Percentiles rank a stretch among this genome's conserved stretches.
Evolutionary conservation across 164 flowering plant species (phyloP).

Genomic region (Hamamelis virginiana): DNA sequence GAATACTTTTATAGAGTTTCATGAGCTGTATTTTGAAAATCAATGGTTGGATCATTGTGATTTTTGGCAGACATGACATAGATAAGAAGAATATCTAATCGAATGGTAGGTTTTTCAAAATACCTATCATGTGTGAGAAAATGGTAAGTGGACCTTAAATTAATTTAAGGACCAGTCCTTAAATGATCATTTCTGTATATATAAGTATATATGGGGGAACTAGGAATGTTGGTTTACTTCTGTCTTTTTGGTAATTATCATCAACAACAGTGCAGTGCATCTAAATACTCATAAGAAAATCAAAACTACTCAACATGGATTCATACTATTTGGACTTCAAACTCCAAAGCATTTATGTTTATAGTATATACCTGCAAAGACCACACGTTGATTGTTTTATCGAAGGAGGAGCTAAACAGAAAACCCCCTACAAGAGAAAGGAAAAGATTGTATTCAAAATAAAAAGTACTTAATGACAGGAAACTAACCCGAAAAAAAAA

Average conservation of each 20-base stretch:
- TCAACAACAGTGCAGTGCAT: background rate
- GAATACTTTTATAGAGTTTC: no score
- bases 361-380: conserved; percentile 65
- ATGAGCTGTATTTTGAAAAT: no score
- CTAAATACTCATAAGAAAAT: background rate
- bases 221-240: no score
- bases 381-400: conserved; percentile 79
- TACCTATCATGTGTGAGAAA: no score
- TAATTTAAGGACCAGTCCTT: no score
- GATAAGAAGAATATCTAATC: no score
- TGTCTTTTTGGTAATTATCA: background rate
- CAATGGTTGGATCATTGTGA: no score
- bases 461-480: conserved; percentile 1
- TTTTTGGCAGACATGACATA: no score
- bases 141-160: no score
- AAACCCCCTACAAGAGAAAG: conserved; percentile 61
- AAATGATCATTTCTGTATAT: no score
- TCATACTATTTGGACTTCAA: background rate
- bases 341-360: background rate
- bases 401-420: conserved; percentile 87
- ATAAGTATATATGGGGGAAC: no score
- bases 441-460: conserved; percentile 7
- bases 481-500: background rate
- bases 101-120: no score
- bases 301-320: background rate